Evolutionary conservation across 768 basidiomycete species (phyloP), one percentile per base, ranked within the genome.

Genomic region (Lanmaoa pseudosensibilis): DNA sequence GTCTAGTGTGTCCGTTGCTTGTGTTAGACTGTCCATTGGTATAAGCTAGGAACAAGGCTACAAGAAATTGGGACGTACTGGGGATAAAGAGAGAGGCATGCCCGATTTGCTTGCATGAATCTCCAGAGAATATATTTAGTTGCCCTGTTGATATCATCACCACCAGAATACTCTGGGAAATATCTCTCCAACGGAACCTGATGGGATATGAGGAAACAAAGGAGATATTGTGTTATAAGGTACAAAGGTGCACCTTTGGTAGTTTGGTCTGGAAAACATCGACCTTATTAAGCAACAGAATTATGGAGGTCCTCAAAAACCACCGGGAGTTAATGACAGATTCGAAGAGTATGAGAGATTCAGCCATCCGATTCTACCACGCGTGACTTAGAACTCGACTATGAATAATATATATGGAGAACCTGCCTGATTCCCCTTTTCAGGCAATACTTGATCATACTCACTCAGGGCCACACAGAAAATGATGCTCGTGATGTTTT

Each of bases 61-160:
- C n/a, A 18, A 71, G 94, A 95, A 65, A 94, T 92, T 5, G 91
- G 85, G 71, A 80, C 88, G 36, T 59, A 90, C 90, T 97, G 94
- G 3, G 94, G 94, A 71, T 95, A 97, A 19, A 97, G 89, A 55
- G 87, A 92, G 62, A 95, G 73, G 50, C 86, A 72, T 52, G 90
- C 90, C 21, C 89, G 75, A 63, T 95, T 96, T 53, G 90, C 87
- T 71, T 96, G 92, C 80, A 94, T 94, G 65, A 96, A 98, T 65
- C 90, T 77, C 94, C 93, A 97, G 38, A 98, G 76, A 51, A 98
- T 94, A 61, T 92, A 96, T 64, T 94, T 94, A 0, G 94, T 92
- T 2, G 92, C 93, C 71, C 94, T 95, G 76, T 93, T 94, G 71
- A 95, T 90, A 65, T 95, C 91, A 4, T 85, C 72, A 5, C 92